phyloP scores from a whole-genome alignment of 1,284 basidiomycete species.

The Mycosarcoma maydis region DNA sequence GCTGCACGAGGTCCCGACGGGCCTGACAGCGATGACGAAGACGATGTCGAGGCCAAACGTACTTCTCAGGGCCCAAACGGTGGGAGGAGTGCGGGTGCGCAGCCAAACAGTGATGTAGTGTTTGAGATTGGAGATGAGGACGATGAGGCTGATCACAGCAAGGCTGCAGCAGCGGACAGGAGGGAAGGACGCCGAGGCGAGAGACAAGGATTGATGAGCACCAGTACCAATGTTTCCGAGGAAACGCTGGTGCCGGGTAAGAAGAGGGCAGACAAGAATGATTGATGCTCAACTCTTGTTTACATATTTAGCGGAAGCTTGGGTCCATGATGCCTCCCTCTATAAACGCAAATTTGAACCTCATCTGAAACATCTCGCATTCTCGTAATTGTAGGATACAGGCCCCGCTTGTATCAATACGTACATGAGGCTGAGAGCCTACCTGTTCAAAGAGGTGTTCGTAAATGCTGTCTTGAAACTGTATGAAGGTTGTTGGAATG shows the following conservation, averaged over 20 bases:
- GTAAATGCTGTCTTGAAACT: no score
- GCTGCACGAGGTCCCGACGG: constrained; percentile 32
- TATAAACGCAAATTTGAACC: no score
- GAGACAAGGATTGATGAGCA: constrained; percentile 40
- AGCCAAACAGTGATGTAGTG: constrained; percentile 43
- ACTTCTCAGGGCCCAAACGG: constrained; percentile 20
- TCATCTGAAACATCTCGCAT: no score
- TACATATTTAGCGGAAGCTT: not conserved
- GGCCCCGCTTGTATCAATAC: no score
- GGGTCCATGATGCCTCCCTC: no score
- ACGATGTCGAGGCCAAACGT: constrained; percentile 37
- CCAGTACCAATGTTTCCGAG: constrained; percentile 27
- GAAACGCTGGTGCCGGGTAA: constrained; percentile 50
- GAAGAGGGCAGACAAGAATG: constrained; percentile 31
- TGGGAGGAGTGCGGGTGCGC: not conserved
- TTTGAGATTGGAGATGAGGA: constrained; percentile 59
- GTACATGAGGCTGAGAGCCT: no score
- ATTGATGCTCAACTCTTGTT: constrained; percentile 3
- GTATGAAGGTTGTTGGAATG: no score
- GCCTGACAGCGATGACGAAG: constrained; percentile 49
- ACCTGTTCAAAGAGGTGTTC: no score
- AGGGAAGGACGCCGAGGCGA: constrained; percentile 16
- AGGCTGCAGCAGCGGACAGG: not conserved
- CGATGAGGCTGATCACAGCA: constrained; percentile 43
- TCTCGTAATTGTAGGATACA: no score